Evolutionary conservation across 306 rosid species (phyloP), one percentile per base, ranked within the genome.

Genomic region (Astragalus membranaceus): DNA sequence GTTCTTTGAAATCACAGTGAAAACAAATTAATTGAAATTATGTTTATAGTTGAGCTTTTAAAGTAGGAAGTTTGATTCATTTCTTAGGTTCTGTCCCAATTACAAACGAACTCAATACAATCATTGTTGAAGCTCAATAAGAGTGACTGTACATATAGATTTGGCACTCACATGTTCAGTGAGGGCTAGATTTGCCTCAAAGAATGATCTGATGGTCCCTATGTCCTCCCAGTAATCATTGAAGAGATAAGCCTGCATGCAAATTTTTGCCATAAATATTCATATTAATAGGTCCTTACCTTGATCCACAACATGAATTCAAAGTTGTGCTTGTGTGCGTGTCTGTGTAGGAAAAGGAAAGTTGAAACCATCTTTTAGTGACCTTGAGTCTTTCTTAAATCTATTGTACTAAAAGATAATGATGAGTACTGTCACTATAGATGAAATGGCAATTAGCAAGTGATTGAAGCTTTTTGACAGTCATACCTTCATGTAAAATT

Each of bases 161-260:
- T 60, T 82, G 64, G 64, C 26, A 76, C 89, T 87, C 66, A 90
- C 98, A 66, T 88, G 94, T 82, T 85, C 86, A 7, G 98, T 94
- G 66, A 94, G 90, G 66, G 95, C 96, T 48, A 94, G 97, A 65
- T 94, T 94, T 70, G 97, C 97, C 84, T 90, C 83, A 51, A 94
- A 94, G 89, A 90, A 94, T 77, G 97, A 94, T 87, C 92, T 77
- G 77, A 94, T 90, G 53, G 97, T 94, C 49, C 98, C 98, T 55
- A 94, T 94, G 86, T 94, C 98, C 78, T 87, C 97, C 98, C 98
- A 94, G 56, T 94, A 94, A 81, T 90, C 95, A 77, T 94, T 87
- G 84, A 94, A 94, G 63, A 94, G 91, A 82, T 88, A 90, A 81
- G 98, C 98, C 98, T 94, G 86, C 75, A 75, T 10, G 59, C 64